phyloP scores from a whole-genome alignment of 1,284 basidiomycete genomes.

The Vanrija pseudolonga region DNA sequence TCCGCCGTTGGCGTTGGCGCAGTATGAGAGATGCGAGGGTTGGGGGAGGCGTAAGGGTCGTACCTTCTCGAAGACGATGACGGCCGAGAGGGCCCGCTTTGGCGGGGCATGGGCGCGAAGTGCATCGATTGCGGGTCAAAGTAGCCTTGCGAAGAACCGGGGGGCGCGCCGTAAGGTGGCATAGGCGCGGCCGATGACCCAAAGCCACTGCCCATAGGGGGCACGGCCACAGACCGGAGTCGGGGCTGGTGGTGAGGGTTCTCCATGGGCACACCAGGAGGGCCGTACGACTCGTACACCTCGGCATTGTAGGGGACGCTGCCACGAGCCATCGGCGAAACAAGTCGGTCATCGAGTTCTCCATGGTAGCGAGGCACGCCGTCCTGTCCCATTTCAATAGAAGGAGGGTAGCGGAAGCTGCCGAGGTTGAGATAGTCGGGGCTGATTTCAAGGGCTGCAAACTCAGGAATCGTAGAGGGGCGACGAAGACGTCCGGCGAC shows the following conservation, averaged over 20 bases:
- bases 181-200: background rate
- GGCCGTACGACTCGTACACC: conserved; percentile 14
- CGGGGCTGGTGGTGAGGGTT: conserved; percentile 10
- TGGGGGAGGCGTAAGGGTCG: conserved; percentile 11
- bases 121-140: conserved; percentile 8
- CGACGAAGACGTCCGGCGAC: conserved; percentile 78
- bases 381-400: conserved; percentile 77
- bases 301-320: conserved; percentile 6
- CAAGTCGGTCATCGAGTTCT: conserved; percentile 18
- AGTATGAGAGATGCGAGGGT: background rate
- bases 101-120: conserved; percentile 1
- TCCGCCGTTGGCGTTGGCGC: background rate
- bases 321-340: conserved; percentile 6
- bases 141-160: conserved; percentile 6
- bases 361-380: conserved; percentile 69
- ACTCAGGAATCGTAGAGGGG: conserved; percentile 83
- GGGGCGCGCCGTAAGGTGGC: conserved; percentile 9
- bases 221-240: conserved; percentile 12
- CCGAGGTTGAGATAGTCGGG: conserved; percentile 85
- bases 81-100: conserved; percentile 9
- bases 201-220: background rate
- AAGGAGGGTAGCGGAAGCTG: conserved; percentile 84
- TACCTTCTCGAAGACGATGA: conserved; percentile 9
- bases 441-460: conserved; percentile 78
- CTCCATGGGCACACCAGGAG: conserved; percentile 1